Percentiles rank a stretch among this genome's conserved stretches.
Conservation (phyloP, 768 basidiomycete genomes). For the Pleurotus eryngii region DNA sequence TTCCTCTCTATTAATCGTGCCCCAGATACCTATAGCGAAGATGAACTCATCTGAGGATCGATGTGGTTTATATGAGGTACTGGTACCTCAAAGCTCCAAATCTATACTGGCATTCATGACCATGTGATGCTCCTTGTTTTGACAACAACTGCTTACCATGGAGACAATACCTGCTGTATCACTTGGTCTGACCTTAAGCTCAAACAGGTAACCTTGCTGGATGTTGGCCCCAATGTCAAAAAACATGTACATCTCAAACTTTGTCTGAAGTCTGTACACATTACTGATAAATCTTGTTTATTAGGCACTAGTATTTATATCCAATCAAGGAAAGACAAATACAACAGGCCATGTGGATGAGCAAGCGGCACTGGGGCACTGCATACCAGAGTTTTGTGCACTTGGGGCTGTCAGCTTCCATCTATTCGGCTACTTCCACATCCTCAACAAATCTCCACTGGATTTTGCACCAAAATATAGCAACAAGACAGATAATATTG, state of each 20-base stretch:
- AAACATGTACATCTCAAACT: no score
- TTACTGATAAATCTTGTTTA: no score
- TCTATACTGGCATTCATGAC: conserved; percentile 19
- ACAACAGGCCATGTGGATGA: conserved; percentile 26
- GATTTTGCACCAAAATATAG: conserved; percentile 26
- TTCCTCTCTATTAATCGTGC: background rate
- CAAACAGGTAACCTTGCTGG: conserved; percentile 14
- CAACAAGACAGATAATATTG: conserved; percentile 21
- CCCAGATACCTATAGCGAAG: conserved; percentile 22
- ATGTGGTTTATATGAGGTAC: conserved; percentile 16
- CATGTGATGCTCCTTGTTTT: conserved; percentile 30
- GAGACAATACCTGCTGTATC: conserved; percentile 22
- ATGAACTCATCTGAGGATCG: conserved; percentile 19
- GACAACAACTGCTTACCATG: no score
- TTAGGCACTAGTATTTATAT: conserved; percentile 25
- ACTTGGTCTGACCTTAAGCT: conserved; percentile 22
- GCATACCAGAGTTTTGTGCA: conserved; percentile 23
- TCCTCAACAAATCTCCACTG: conserved; percentile 15
- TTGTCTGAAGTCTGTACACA: no score
- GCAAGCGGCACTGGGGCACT: conserved; percentile 26
- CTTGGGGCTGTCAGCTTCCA: conserved; percentile 22
- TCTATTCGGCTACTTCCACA: conserved; percentile 28
- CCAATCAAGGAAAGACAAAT: conserved; percentile 30
- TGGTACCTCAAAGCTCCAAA: conserved; percentile 5
- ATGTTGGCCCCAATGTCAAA: conserved; percentile 13